A percentile compares a stretch with the other conserved stretches of the same genome.
Evolutionary conservation across 1,139 yeast genomes (phyloP).

Genomic region (Candida tetrigidarum): DNA sequence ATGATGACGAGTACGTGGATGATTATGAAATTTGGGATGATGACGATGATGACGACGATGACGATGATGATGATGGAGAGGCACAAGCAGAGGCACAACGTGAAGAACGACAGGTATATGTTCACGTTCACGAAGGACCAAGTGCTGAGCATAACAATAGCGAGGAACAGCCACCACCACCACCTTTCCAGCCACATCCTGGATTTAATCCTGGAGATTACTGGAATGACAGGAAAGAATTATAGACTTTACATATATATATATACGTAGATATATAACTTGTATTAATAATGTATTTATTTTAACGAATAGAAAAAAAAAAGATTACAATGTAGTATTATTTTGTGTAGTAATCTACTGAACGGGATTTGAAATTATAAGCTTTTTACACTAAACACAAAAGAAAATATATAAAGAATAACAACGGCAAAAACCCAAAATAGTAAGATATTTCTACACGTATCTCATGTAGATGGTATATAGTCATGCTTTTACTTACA

Average conservation of each 20-base stretch:
- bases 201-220: conserved; percentile 38
- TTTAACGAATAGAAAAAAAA: not conserved
- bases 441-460: too few species aligned
- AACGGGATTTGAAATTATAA: conserved; percentile 4
- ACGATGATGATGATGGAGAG: not conserved
- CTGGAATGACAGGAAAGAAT: conserved; percentile 30
- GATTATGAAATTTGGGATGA: conserved; percentile 32
- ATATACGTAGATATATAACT: too few species aligned
- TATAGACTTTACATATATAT: not conserved
- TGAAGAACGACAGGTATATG: not conserved
- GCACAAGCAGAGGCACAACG: conserved; percentile 7
- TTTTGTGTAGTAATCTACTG: too few species aligned
- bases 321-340: too few species aligned
- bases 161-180: conserved; percentile 35
- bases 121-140: not conserved
- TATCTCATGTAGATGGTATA: too few species aligned
- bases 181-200: conserved; percentile 40
- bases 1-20: conserved; percentile 33
- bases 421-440: too few species aligned
- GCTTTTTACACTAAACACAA: too few species aligned
- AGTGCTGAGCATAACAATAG: conserved; percentile 2
- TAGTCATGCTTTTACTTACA: too few species aligned
- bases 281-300: not conserved
- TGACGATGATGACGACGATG: conserved; percentile 16
- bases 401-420: too few species aligned